Base-by-base conservation (phyloP, 805 yeast species). In the Candida wancherniae region DNA sequence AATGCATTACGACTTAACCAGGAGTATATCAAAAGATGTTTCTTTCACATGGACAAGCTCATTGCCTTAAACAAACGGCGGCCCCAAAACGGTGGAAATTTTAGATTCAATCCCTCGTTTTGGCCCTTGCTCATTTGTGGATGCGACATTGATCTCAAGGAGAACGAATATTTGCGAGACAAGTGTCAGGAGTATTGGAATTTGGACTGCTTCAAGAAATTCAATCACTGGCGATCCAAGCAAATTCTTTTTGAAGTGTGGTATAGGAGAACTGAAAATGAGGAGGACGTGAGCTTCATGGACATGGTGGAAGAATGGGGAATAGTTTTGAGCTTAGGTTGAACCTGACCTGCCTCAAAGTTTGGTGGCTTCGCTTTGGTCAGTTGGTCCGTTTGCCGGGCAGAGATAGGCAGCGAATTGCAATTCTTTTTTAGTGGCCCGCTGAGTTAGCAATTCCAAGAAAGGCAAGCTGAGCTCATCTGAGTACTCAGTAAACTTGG, bases 291-390 rank as follows among this genome's bases (percentile, higher is more conserved):
- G 15, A 70, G 73, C 18, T 74, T 77, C 69, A 60, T 75, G 58
- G 77, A 73, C 41, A 47, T 73, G 54, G 56, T 74, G 1, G 59
- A 75, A 31, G 75, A 68, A 35, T 75, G 80, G 80, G 77, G 69
- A 18, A 48, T 63, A 9, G 59, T 57, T 5, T 48, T 67, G 33
- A 55, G 60, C 36, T 46, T 66, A 26, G 63, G 60, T 3, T 62
- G 40, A 39, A n/a, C 5, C 5, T 19, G 3, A 14, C 9, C 11
- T 16, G 19, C 25, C 14, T 16, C 10, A 4, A 19, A 28, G 11
- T 9, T 18, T 14, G 21, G 15, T 13, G 8, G n/a, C 10, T 12
- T 9, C 18, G 9, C 13, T 5, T 19, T 7, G 9, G 23, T 15
- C 5, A 3, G 24, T 18, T 7, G 19, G 9, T 20, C 12, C 15